phyloP scores from a whole-genome alignment of 495 filamentous ascomycete genomes.

The Lophiostoma macrostomum region DNA sequence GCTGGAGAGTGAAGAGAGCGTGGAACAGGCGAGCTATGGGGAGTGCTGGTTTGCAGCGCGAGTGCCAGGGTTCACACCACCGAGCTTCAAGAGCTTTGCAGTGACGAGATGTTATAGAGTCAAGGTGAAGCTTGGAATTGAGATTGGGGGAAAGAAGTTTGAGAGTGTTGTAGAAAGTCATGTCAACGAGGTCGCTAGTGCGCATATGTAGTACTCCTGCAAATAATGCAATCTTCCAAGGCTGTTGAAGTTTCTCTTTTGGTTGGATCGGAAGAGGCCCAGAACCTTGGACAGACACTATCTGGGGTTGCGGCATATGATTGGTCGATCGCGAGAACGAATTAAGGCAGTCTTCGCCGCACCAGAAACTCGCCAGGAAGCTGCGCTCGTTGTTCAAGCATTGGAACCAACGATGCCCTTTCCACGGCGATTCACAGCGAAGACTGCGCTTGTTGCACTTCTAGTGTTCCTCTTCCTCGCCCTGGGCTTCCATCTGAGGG shows the following conservation, averaged over 20 bases:
- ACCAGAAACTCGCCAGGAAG: too few species aligned
- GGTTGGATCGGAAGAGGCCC: too few species aligned
- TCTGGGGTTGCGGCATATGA: too few species aligned
- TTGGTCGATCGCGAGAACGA: too few species aligned
- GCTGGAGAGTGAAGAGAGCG: too few species aligned
- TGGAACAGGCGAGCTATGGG: constrained; percentile 9
- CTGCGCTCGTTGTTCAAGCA: too few species aligned
- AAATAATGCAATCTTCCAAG: too few species aligned
- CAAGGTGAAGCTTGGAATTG: constrained; percentile 20
- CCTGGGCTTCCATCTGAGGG: constrained; percentile 23
- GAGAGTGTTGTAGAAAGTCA: constrained; percentile 10
- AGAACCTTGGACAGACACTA: too few species aligned
- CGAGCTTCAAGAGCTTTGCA: constrained; percentile 24
- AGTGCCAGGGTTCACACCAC: constrained; percentile 19
- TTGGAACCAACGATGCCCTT: constrained; percentile 17
- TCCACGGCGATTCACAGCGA: constrained; percentile 14
- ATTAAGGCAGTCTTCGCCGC: too few species aligned
- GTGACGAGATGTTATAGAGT: constrained; percentile 21
- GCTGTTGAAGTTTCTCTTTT: too few species aligned
- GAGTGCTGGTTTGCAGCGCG: constrained; percentile 19
- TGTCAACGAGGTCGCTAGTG: background rate
- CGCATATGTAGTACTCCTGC: too few species aligned
- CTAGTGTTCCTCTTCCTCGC: constrained; percentile 18
- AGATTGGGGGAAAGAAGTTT: constrained; percentile 27
- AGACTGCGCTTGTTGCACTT: constrained; percentile 16